phyloP scores from a whole-genome alignment of 1,284 basidiomycete species.

The Lignosus rhinocerotis region DNA sequence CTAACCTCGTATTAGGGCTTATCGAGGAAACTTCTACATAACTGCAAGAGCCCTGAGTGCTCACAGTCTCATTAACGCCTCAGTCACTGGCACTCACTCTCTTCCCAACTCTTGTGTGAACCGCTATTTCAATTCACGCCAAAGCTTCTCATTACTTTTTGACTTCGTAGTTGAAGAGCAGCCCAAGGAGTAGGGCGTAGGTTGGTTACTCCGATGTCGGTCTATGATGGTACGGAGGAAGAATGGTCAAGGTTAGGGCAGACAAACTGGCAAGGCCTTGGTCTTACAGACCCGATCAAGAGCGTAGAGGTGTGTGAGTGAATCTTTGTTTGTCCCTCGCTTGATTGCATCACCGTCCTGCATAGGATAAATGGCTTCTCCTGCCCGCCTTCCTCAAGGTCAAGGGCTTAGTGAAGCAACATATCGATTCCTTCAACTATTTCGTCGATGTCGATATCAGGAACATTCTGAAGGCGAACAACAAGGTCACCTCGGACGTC shows the following conservation, averaged over 20 bases:
- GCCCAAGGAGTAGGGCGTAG: too few species aligned
- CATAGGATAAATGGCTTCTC: conserved; percentile 95
- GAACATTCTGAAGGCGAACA: conserved; percentile 94
- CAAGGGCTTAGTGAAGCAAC: conserved; percentile 99
- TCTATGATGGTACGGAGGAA: conserved; percentile 39
- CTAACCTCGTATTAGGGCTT: too few species aligned
- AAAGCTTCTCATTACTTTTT: too few species aligned
- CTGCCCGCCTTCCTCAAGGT: conserved; percentile 94
- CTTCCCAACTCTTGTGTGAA: too few species aligned
- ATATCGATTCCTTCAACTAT: conserved; percentile 99
- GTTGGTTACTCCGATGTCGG: conserved; percentile 5
- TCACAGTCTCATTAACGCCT: too few species aligned
- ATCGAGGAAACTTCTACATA: too few species aligned
- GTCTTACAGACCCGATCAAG: conserved; percentile 78
- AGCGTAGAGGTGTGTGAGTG: conserved; percentile 62
- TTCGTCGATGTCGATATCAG: conserved; percentile 98
- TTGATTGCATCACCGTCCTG: conserved; percentile 1
- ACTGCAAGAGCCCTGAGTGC: too few species aligned
- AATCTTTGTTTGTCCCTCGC: neutral
- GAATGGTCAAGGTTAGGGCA: conserved; percentile 64
- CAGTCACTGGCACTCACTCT: too few species aligned
- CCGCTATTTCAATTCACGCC: too few species aligned
- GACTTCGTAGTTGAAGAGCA: too few species aligned
- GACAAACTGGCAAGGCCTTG: conserved; percentile 69
- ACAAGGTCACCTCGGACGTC: conserved; percentile 93